phyloP scores from a whole-genome alignment of 805 yeast genomes.

The Yamadazyma akitaensis region DNA sequence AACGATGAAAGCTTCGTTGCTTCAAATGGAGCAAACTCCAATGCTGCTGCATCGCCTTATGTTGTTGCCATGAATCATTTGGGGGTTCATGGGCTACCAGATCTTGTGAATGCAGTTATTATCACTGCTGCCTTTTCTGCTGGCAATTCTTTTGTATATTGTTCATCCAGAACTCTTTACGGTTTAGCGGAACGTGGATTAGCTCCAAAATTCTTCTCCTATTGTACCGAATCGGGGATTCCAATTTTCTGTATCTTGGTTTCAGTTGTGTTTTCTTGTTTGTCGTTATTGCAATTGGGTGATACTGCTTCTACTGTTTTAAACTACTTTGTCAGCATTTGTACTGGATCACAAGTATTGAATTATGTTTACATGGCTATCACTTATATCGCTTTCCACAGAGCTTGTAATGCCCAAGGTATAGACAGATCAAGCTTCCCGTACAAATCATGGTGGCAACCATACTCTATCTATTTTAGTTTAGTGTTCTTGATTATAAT shows the following conservation, averaged over 20 bases:
- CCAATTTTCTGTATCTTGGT: slow-evolving; percentile 58
- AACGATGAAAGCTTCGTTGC: slow-evolving; percentile 17
- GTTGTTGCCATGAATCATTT: slow-evolving; percentile 75
- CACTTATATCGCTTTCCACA: slow-evolving; percentile 44
- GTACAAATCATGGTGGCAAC: slow-evolving; percentile 42
- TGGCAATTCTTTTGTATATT: slow-evolving; percentile 76
- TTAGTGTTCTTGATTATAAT: slow-evolving; percentile 29
- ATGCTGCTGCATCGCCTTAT: slow-evolving; percentile 62
- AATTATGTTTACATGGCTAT: slow-evolving; percentile 45
- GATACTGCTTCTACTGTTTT: slow-evolving; percentile 33
- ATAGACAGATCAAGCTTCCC: slow-evolving; percentile 35
- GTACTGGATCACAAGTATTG: slow-evolving; percentile 46
- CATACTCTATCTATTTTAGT: slow-evolving; percentile 32
- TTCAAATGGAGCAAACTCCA: slow-evolving; percentile 16
- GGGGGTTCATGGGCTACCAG: slow-evolving; percentile 64
- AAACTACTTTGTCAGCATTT: slow-evolving; percentile 44
- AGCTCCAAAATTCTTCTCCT: slow-evolving; percentile 65
- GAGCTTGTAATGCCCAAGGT: slow-evolving; percentile 40
- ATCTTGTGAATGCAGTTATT: slow-evolving; percentile 74
- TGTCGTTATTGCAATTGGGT: slow-evolving; percentile 26
- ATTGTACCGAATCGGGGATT: slow-evolving; percentile 61
- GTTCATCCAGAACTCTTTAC: slow-evolving; percentile 64
- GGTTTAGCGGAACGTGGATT: slow-evolving; percentile 69
- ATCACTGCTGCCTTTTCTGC: slow-evolving; percentile 77
- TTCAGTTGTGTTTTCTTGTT: slow-evolving; percentile 23